Evolutionary conservation across 805 yeast genomes (phyloP), one percentile per base, ranked within the genome.

Genomic region (Groenewaldozyma salmanticensis): DNA sequence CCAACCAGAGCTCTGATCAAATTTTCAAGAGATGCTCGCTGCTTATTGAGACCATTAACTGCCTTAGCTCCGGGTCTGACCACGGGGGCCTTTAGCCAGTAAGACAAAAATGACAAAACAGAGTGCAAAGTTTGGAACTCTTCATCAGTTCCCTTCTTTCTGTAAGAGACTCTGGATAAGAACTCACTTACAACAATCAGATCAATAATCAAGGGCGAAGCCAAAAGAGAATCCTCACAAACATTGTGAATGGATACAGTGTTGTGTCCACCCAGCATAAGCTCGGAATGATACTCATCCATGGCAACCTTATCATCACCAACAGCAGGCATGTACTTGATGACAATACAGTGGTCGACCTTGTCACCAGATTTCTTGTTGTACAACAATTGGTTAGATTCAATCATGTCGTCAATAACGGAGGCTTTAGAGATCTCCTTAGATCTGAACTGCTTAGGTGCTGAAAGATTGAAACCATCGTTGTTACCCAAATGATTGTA

Each of bases 231-330:
- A 63, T 88, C 97, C 66, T 88, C 97, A 65, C 97, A 88, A 33
- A 90, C 95, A 61, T 90, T 88, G 67, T 88, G 95, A 58, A 90
- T 81, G 37, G 94, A 79, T 52, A 88, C 82, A 60, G 92, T 81
- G 70, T 88, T 90, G 68, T 88, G 96, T 35, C 97, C 97, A 47
- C 97, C 97, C 54, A 88, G 74, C 96, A 88, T 90, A 59, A 88
- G 77, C 66, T 88, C 96, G 42, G 94, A 81, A 69, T 90, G 86
- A 68, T 88, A 88, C 68, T 90, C 96, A 64, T 88, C 97, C 96
- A 88, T 90, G 40, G 97, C 97, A 49, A 88, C 95, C 70, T 88
- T 88, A 50, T 92, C 79, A 65, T 88, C 97, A 31, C 95, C 95
- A 37, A 88, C 96, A 5, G 96, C 96, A 42, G 84, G 82, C 60